phyloP scores from a whole-genome alignment of 768 basidiomycete genomes.

The Tylopilus plumbeoviolaceoides region DNA sequence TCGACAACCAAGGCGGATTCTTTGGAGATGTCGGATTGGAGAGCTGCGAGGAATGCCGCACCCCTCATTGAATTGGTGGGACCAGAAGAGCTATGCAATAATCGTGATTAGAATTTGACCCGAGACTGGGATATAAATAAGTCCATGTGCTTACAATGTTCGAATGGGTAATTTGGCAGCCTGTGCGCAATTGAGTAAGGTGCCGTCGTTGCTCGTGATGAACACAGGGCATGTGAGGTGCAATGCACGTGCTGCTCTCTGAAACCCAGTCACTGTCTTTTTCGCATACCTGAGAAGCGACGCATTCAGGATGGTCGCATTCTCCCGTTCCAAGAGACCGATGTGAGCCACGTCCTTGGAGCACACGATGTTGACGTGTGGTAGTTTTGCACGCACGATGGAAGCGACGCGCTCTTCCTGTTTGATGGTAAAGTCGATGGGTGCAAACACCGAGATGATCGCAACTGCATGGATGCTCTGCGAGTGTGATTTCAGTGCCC shows the following conservation, averaged over 20 bases:
- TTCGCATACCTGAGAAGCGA: slow-evolving; percentile 58
- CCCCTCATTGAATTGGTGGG: slow-evolving; percentile 72
- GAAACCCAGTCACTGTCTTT: slow-evolving; percentile 51
- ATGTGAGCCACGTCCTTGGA: slow-evolving; percentile 56
- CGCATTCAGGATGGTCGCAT: slow-evolving; percentile 65
- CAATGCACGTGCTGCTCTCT: slow-evolving; percentile 45
- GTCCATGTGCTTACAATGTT: slow-evolving; percentile 37
- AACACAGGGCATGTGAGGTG: slow-evolving; percentile 48
- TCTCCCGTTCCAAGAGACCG: slow-evolving; percentile 61
- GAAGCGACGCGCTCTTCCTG: slow-evolving; percentile 47
- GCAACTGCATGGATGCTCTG: slow-evolving; percentile 35
- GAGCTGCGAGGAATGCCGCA: slow-evolving; percentile 54
- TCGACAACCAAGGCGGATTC: slow-evolving; percentile 53
- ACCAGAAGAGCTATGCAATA: slow-evolving; percentile 38
- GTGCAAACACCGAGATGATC: slow-evolving; percentile 46
- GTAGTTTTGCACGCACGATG: slow-evolving; percentile 39
- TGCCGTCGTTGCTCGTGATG: slow-evolving; percentile 60
- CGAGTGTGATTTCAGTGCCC: not conserved
- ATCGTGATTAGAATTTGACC: slow-evolving; percentile 8
- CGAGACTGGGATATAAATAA: slow-evolving; percentile 19
- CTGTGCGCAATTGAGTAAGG: slow-evolving; percentile 43
- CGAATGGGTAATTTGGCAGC: slow-evolving; percentile 58
- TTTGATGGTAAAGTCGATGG: slow-evolving; percentile 39
- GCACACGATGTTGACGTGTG: slow-evolving; percentile 45
- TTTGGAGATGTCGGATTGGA: slow-evolving; percentile 30